These are phyloP conservation scores for Trametes cinnabarina DNA, from an alignment of 768 basidiomycete genomes.

Conservation along the genomic window DNA sequence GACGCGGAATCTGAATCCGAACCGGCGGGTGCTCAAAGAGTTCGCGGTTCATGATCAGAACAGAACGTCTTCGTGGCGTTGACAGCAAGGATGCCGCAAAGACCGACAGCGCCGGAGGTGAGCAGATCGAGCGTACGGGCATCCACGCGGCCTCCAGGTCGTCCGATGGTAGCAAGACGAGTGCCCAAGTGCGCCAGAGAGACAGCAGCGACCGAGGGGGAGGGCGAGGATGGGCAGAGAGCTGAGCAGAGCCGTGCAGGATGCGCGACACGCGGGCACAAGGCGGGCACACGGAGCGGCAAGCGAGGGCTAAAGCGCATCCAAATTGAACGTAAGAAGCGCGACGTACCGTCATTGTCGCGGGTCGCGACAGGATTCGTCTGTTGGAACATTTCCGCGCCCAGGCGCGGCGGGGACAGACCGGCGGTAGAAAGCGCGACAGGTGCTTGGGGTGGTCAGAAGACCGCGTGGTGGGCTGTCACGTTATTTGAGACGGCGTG, in stretches of 20 bases:
- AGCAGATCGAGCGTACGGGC: too few relatives aligned
- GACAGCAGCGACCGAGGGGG: too few relatives aligned
- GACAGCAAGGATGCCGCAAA: too few relatives aligned
- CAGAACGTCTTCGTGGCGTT: too few relatives aligned
- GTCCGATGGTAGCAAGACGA: too few relatives aligned
- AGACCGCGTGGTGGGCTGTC: background rate
- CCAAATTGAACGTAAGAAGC: background rate
- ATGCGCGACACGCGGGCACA: background rate
- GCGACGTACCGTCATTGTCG: background rate
- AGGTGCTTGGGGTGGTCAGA: constrained; percentile 1
- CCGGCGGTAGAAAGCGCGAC: background rate
- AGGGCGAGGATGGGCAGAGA: background rate
- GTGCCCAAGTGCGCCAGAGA: too few relatives aligned
- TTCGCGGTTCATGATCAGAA: too few relatives aligned
- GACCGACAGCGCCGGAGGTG: too few relatives aligned
- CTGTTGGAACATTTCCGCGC: background rate
- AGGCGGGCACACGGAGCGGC: background rate
- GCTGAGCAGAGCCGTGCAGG: background rate
- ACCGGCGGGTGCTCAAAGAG: too few relatives aligned
- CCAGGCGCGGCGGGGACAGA: background rate
- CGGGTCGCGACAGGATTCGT: background rate
- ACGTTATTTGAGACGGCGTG: background rate
- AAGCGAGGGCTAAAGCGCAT: background rate
- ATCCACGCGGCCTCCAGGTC: too few relatives aligned
- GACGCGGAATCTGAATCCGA: too few relatives aligned